phyloP scores from a whole-genome alignment of 1,284 basidiomycete species.

The Tylopilus sp. region DNA sequence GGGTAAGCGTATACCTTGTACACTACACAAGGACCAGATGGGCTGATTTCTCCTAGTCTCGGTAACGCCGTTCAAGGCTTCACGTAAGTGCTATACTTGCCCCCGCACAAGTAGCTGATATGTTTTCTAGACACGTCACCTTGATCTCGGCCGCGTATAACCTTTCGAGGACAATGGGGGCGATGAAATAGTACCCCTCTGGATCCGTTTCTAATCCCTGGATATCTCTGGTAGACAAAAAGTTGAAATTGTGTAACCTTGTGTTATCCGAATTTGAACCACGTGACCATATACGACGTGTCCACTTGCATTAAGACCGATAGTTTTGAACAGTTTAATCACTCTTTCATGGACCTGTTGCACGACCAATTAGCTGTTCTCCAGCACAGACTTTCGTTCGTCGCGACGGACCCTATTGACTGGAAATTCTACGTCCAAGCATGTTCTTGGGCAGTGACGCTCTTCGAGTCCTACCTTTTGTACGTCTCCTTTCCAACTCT shows the following conservation, averaged over 20 bases:
- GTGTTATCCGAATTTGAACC: slow-evolving; percentile 1
- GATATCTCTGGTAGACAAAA: neutral
- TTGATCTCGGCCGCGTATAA: slow-evolving; percentile 87
- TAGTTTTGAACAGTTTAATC: neutral
- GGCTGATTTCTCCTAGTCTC: slow-evolving; percentile 54
- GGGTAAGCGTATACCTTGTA: slow-evolving; percentile 56
- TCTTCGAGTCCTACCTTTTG: slow-evolving; percentile 88
- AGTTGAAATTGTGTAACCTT: neutral
- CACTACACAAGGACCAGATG: neutral
- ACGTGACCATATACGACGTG: slow-evolving; percentile 33
- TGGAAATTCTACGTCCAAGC: slow-evolving; percentile 81
- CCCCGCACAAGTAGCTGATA: neutral
- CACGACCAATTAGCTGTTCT: slow-evolving; percentile 65
- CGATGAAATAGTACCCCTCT: slow-evolving; percentile 17
- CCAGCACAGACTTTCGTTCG: slow-evolving; percentile 68
- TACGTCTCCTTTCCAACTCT: slow-evolving; percentile 50
- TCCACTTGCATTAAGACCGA: neutral
- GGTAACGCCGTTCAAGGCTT: slow-evolving; percentile 91
- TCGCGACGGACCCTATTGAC: slow-evolving; percentile 67
- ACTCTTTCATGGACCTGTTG: slow-evolving; percentile 63
- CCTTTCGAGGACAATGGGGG: slow-evolving; percentile 70
- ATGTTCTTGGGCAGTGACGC: slow-evolving; percentile 83
- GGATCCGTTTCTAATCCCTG: no score
- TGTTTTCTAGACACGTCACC: slow-evolving; percentile 73
- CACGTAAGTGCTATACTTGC: slow-evolving; percentile 66